Evolutionary conservation across 805 yeast species (phyloP).

Genomic region (Candida suzukii): DNA sequence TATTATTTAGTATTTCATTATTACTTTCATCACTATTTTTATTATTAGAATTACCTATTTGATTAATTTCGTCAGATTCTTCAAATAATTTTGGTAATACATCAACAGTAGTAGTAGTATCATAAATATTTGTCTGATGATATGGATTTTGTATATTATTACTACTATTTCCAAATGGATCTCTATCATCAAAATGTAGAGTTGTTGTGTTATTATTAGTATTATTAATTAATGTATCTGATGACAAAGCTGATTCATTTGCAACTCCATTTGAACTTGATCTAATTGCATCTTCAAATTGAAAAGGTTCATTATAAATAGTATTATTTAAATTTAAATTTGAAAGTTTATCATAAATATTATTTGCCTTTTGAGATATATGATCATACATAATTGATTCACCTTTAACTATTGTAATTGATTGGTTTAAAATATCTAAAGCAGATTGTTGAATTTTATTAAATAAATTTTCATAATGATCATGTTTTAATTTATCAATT

Average conservation of each 20-base stretch:
- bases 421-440: constrained; percentile 39
- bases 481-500: constrained; percentile 68
- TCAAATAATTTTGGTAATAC: too few species aligned
- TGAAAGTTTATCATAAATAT: background rate
- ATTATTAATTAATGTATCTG: background rate
- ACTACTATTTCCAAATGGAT: constrained; percentile 8
- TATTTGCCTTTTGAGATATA: constrained; percentile 64
- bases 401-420: constrained; percentile 65
- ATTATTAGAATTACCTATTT: too few species aligned
- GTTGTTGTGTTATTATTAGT: background rate
- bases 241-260: background rate
- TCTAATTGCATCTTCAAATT: constrained; percentile 4
- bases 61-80: too few species aligned
- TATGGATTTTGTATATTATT: too few species aligned
- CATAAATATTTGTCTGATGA: too few species aligned
- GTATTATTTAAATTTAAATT: background rate
- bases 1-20: too few species aligned
- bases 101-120: too few species aligned
- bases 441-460: constrained; percentile 59
- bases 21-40: too few species aligned
- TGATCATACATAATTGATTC: constrained; percentile 78
- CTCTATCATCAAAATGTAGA: background rate
- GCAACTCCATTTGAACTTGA: background rate
- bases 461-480: constrained; percentile 60
- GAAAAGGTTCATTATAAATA: constrained; percentile 6